Conservation (phyloP, 345 rosid genomes). For the Salix koriyanagi region DNA sequence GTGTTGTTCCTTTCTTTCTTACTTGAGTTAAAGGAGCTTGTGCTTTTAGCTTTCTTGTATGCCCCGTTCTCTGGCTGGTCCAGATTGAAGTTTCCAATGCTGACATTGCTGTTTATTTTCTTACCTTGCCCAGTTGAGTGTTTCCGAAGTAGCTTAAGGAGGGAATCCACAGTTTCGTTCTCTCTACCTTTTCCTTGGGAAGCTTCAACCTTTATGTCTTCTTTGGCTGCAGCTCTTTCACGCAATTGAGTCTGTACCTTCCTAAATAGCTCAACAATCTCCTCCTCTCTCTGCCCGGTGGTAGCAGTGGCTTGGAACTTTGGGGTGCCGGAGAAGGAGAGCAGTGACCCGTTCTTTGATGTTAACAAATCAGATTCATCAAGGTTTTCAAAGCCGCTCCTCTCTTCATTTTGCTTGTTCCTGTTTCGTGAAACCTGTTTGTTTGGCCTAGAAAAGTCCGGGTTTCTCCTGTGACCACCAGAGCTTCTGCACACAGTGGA, state of each 20-base stretch:
- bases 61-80: conserved; percentile 29
- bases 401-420: conserved; percentile 56
- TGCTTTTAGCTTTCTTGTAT: conserved; percentile 37
- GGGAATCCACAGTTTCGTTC: conserved; percentile 73
- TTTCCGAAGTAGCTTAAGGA: conserved; percentile 73
- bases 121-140: conserved; percentile 68
- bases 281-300: conserved; percentile 80
- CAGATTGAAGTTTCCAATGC: conserved; percentile 26
- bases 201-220: conserved; percentile 54
- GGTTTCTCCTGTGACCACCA: conserved; percentile 60
- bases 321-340: conserved; percentile 53
- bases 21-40: conserved; percentile 25
- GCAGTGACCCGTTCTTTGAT: conserved; percentile 59
- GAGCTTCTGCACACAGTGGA: conserved; percentile 53
- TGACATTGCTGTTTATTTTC: conserved; percentile 31
- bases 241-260: conserved; percentile 88
- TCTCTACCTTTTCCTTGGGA: conserved; percentile 54
- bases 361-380: conserved; percentile 55
- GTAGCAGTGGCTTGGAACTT: conserved; percentile 70
- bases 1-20: conserved; percentile 13
- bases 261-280: conserved; percentile 80
- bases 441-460: conserved; percentile 63
- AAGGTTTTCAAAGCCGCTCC: conserved; percentile 42
- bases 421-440: conserved; percentile 55
- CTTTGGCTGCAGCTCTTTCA: conserved; percentile 66